Conservation (phyloP, 176 grass and related monocot species). For the Tuctoria greenei region DNA sequence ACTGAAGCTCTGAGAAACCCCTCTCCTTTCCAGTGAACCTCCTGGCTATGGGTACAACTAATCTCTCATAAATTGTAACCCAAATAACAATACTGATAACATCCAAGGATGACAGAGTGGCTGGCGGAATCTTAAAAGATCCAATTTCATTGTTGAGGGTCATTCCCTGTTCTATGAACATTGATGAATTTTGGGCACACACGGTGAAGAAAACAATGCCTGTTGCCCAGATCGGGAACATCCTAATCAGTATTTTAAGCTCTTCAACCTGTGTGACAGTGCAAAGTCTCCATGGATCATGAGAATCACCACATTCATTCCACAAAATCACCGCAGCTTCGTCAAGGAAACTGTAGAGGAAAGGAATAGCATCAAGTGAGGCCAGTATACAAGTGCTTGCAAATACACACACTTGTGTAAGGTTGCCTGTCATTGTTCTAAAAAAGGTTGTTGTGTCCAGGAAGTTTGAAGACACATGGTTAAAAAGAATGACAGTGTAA, state of each 20-base stretch:
- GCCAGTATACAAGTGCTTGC: constrained; percentile 5
- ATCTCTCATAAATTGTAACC: constrained; percentile 68
- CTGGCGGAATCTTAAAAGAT: constrained; percentile 62
- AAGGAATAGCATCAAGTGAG: constrained; percentile 13
- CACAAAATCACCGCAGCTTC: constrained; percentile 59
- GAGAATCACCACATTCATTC: constrained; percentile 32
- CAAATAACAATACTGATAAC: constrained; percentile 62
- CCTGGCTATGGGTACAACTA: constrained; percentile 67
- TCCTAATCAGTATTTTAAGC: constrained; percentile 67
- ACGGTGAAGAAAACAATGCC: constrained; percentile 80
- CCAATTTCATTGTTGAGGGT: constrained; percentile 51
- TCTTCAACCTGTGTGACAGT: constrained; percentile 85
- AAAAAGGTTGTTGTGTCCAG: constrained; percentile 36
- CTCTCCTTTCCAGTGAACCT: constrained; percentile 75
- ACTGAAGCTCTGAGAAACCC: constrained; percentile 78
- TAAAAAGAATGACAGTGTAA: constrained; percentile 30
- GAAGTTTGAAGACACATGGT: constrained; percentile 50
- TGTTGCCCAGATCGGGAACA: constrained; percentile 90
- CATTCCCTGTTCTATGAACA: constrained; percentile 91
- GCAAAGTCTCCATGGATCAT: constrained; percentile 80
- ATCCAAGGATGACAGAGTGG: constrained; percentile 74
- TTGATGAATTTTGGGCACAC: constrained; percentile 62
- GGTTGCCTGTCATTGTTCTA: constrained; percentile 31
- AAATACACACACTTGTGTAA: constrained; percentile 7
- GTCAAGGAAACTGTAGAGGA: constrained; percentile 65